Evolutionary conservation across 1,139 yeast species (phyloP).

Genomic region (Diutina neorugosa): DNA sequence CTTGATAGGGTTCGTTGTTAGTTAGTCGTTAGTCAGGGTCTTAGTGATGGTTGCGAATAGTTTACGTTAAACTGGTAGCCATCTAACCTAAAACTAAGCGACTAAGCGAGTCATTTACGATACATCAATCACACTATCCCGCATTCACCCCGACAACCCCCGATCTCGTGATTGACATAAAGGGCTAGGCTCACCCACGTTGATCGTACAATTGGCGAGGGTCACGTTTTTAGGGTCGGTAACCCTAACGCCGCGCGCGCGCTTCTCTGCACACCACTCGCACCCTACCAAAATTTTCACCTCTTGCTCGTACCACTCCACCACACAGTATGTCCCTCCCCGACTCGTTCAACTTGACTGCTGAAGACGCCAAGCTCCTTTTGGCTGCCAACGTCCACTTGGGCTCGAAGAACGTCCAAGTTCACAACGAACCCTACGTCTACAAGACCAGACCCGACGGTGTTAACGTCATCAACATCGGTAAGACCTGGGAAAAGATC

Average conservation of each 20-base stretch:
- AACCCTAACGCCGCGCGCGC: not conserved
- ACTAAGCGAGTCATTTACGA: no score
- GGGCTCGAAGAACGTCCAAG: constrained; percentile 99
- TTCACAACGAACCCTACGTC: constrained; percentile 99
- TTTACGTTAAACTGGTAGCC: no score
- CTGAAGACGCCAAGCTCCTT: constrained; percentile 99
- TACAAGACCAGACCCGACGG: constrained; percentile 99
- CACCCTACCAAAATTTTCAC: constrained; percentile 3
- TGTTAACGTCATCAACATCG: constrained; percentile 95
- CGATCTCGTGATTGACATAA: not conserved
- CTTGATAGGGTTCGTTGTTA: no score
- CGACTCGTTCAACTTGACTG: constrained; percentile 86
- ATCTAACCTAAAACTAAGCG: no score
- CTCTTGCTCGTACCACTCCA: constrained; percentile 1
- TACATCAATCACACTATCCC: no score
- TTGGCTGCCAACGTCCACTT: constrained; percentile 99
- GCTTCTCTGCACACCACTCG: not conserved
- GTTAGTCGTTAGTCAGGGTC: no score
- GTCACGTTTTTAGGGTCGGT: not conserved
- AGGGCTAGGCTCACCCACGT: not conserved
- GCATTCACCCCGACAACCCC: no score
- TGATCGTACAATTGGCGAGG: no score
- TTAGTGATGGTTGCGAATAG: no score
- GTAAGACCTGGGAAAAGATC: constrained; percentile 99
- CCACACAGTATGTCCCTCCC: constrained; percentile 57